These are phyloP conservation scores for Claviceps cyperi DNA, from an alignment of 2,329 filamentous ascomycete species.

Conservation along the genomic window DNA sequence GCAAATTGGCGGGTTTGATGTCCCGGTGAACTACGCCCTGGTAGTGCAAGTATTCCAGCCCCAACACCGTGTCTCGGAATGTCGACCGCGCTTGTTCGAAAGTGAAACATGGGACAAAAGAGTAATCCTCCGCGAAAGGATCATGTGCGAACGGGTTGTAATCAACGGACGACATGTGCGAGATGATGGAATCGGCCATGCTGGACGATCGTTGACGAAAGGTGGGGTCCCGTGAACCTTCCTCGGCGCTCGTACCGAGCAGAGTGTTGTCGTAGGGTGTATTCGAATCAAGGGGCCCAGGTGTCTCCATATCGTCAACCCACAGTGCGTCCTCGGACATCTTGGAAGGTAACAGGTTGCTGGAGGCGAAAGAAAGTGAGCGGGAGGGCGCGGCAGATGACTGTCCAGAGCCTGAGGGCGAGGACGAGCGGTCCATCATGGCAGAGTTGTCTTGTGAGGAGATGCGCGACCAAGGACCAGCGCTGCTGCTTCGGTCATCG, in stretches of 20 bases:
- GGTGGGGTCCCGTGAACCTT: constrained; percentile 37
- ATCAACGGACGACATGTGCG: constrained; percentile 53
- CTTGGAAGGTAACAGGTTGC: constrained; percentile 14
- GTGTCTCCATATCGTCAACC: constrained; percentile 41
- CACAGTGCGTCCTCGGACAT: constrained; percentile 20
- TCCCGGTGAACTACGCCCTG: constrained; percentile 74
- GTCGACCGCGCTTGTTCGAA: constrained; percentile 67
- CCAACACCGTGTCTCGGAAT: constrained; percentile 85
- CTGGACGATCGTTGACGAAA: constrained; percentile 61
- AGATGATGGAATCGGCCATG: constrained; percentile 62
- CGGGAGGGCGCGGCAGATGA: constrained; percentile 34
- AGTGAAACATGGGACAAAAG: constrained; percentile 87
- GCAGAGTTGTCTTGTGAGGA: constrained; percentile 26
- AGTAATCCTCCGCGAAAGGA: constrained; percentile 70
- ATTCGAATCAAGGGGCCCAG: constrained; percentile 37
- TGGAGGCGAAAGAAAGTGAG: constrained; percentile 31
- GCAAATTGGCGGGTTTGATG: constrained; percentile 79
- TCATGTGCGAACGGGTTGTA: constrained; percentile 44
- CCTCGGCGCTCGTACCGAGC: constrained; percentile 55
- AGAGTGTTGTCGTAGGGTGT: constrained; percentile 57
- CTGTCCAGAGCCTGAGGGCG: constrained; percentile 24
- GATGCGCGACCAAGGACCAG: constrained; percentile 27
- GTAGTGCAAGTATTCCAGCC: constrained; percentile 84
- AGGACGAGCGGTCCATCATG: constrained; percentile 20
- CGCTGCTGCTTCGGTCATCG: constrained; percentile 32